Evolutionary conservation across 345 rosid genomes (phyloP), one percentile per base, ranked within the genome.

Genomic region (Turnera subulata): DNA sequence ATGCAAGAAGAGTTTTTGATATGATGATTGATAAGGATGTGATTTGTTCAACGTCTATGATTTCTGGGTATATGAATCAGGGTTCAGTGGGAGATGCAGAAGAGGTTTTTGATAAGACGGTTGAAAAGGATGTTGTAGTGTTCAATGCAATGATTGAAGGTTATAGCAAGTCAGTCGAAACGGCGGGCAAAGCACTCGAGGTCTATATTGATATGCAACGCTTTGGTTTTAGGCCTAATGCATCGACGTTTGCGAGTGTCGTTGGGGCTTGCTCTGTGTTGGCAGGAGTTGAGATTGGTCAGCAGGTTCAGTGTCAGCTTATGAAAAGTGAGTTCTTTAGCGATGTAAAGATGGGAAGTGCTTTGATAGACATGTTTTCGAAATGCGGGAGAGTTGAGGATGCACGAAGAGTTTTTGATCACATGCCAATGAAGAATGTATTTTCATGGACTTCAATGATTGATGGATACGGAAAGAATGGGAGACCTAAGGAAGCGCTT

Each of bases 121-220:
- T 58, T 32, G 76, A 70, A 59, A 92, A 89, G 39, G 96, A 92
- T 67, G 32, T 82, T 14, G 96, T 92, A 5, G 96, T 86, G 58
- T 92, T 77, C 66, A 92, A 92, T 79, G 91, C 96, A 37, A 84
- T 86, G 95, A 82, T 92, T 33, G 98, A 92, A 84, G 96, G 93
- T 42, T 92, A 83, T 25, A 92, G 98, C 62, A 83, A 71, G 55
- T 79, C 78, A 5, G 64, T 45, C 33, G 85, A 72, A 58, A 82
- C 84, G 18, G 84, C 82, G 50, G 47, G 45, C 59, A 80, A 69
- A 76, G 80, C 91, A 1, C 61, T 86, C 35, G 73, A 73, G 66
- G 55, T 79, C 63, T 92, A 81, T 55, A 64, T 84, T 19, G 85
- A 63, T 23, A 80, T 86, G 95, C 95, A 89, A 42, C 55, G 84